Base-by-base conservation (phyloP, 257 asterid genomes). In the Solanum clarkiae region DNA sequence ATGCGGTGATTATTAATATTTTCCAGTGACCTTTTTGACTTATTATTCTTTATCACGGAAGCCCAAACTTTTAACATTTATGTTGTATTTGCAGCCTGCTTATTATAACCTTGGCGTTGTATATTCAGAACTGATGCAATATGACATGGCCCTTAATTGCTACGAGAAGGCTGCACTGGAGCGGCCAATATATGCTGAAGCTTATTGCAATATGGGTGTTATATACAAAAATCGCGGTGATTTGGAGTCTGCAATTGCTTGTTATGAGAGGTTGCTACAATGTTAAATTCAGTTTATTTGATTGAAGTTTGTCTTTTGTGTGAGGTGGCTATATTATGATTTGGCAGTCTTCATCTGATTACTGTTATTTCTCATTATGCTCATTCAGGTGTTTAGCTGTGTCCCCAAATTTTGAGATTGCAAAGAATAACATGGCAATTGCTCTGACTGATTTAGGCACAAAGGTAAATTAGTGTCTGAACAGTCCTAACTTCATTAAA, bases 51-150 rank as follows among this genome's bases (percentile, higher is more conserved):
- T 83, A 22, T 79, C 49, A 53, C 3, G 49, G 47, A 79, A 79
- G n/a, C 60, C 42, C 77, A 18, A 49, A 57, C 75, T 49, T 22
- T 75, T 75, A 45, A 68, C 70, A 14, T 65, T 65, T 80, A 44
- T 82, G 80, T 29, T 68, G 65, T 53, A 57, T 47, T 54, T 89
- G 95, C 97, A 97, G 99, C 98, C 99, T 88, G 99, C 98, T 86
- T 97, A 93, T 85, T 97, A 97, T 90, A 95, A 97, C 93, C 99
- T 97, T 84, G 99, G 99, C 36, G 99, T 97, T 55, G 94, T 97
- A 83, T 95, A 95, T 90, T 97, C 99, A 84, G 99, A 97, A 90
- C 91, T 97, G 99, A 97, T 97, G 99, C 99, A 97, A 94, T 97
- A 94, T 82, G 99, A 97, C 80, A 91, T 93, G 63, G 99, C 99